These are phyloP conservation scores for Onygena corvina DNA, from an alignment of 2,329 filamentous ascomycete genomes.

Conservation along the genomic window DNA sequence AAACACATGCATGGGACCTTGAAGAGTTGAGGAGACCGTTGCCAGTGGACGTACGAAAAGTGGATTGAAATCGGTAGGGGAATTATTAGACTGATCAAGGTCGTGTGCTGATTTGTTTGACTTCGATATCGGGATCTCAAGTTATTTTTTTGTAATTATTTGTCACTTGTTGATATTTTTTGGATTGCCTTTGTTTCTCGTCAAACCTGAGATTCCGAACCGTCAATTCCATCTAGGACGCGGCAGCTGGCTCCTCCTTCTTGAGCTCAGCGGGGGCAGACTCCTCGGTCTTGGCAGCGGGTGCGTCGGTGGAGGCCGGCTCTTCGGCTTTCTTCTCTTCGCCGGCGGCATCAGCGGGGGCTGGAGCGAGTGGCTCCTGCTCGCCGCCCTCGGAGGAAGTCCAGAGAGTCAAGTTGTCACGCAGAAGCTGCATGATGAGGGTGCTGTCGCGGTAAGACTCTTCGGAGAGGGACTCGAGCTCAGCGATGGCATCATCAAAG, in stretches of 20 bases:
- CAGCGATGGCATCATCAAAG: slow-evolving; percentile 95
- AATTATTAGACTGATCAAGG: background rate
- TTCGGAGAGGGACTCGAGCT: slow-evolving; percentile 94
- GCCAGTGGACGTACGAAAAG: background rate
- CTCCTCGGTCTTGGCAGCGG: background rate
- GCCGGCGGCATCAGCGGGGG: slow-evolving; percentile 25
- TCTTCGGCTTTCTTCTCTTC: slow-evolving; percentile 51
- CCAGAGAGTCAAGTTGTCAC: slow-evolving; percentile 97
- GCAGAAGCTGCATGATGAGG: slow-evolving; percentile 96
- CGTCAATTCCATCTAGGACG: slow-evolving; percentile 22
- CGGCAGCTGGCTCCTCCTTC: slow-evolving; percentile 21
- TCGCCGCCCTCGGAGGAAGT: slow-evolving; percentile 85
- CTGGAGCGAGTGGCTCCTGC: slow-evolving; percentile 34
- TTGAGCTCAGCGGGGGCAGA: slow-evolving; percentile 10
- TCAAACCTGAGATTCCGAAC: background rate
- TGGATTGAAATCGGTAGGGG: background rate
- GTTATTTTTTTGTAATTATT: background rate
- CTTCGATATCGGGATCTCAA: background rate
- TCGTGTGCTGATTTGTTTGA: background rate
- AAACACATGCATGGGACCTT: background rate
- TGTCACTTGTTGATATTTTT: background rate
- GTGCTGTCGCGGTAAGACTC: slow-evolving; percentile 99
- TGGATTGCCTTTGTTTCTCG: background rate
- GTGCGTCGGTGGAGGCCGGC: slow-evolving; percentile 24
- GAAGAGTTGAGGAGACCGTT: background rate